Evolutionary conservation across 805 yeast species (phyloP).

Genomic region (Myxozyma nipponensis): DNA sequence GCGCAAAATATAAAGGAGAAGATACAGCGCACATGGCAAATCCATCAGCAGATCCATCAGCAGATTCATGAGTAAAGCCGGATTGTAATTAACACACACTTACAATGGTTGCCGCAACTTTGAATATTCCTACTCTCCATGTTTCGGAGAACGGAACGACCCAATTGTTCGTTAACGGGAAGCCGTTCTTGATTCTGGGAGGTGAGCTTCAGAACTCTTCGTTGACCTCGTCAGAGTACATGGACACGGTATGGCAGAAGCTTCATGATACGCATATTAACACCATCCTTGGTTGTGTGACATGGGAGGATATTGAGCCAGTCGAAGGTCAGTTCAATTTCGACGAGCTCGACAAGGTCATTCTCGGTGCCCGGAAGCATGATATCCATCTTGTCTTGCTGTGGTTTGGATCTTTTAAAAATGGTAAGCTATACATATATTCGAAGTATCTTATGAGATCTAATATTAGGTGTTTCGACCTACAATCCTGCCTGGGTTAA

Average conservation of each 20-base stretch:
- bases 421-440: conserved; percentile 24
- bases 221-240: conserved; percentile 19
- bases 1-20: too few species aligned
- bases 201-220: conserved; percentile 28
- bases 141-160: too few species aligned
- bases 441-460: too few species aligned
- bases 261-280: conserved; percentile 13
- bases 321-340: conserved; percentile 22
- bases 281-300: conserved; percentile 22
- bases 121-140: too few species aligned
- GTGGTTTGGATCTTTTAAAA: conserved; percentile 28
- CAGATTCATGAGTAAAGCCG: too few species aligned
- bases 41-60: too few species aligned
- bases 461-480: too few species aligned
- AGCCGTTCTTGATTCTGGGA: conserved; percentile 16
- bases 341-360: conserved; percentile 15
- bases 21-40: too few species aligned
- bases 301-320: conserved; percentile 28
- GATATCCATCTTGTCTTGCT: conserved; percentile 16
- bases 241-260: conserved; percentile 21
- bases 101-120: too few species aligned
- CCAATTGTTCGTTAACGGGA: too few species aligned
- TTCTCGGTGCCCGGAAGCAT: conserved; percentile 17
- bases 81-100: too few species aligned
- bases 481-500: too few species aligned